Evolutionary conservation across 495 filamentous ascomycete species (phyloP).

Genomic region (Penicillium samsonianum): DNA sequence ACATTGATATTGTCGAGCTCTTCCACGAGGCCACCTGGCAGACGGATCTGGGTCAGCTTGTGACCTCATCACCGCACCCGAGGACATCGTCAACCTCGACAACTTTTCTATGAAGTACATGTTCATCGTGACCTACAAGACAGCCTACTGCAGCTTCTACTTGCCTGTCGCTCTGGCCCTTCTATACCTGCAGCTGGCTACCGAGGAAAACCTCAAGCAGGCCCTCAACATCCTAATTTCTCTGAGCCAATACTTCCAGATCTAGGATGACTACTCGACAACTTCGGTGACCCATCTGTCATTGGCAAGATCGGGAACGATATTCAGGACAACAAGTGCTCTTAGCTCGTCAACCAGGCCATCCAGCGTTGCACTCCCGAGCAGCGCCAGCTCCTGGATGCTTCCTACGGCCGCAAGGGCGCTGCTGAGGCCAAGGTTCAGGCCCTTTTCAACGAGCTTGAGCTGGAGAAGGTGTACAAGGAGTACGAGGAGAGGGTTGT

Average conservation of each 20-base stretch:
- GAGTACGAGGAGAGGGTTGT: slow-evolving; percentile 87
- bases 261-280: slow-evolving; percentile 99
- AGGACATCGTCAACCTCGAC: slow-evolving; percentile 81
- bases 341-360: slow-evolving; percentile 95
- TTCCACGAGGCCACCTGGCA: slow-evolving; percentile 93
- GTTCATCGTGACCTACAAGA: slow-evolving; percentile 99
- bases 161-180: slow-evolving; percentile 92
- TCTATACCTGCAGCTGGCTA: slow-evolving; percentile 77
- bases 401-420: slow-evolving; percentile 91
- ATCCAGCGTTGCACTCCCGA: slow-evolving; percentile 71
- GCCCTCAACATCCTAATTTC: slow-evolving; percentile 91
- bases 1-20: slow-evolving; percentile 87
- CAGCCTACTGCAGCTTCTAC: slow-evolving; percentile 98
- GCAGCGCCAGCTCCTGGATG: slow-evolving; percentile 77
- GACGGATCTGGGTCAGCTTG: slow-evolving; percentile 94
- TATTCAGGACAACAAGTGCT: slow-evolving; percentile 99
- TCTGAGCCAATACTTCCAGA: slow-evolving; percentile 98
- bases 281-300: slow-evolving; percentile 88
- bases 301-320: slow-evolving; percentile 99
- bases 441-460: slow-evolving; percentile 79
- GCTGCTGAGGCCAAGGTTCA: slow-evolving; percentile 74
- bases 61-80: slow-evolving; percentile 95
- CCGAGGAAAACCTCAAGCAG: slow-evolving; percentile 78
- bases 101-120: slow-evolving; percentile 95
- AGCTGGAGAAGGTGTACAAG: slow-evolving; percentile 77